These are phyloP conservation scores for Primulina eburnea DNA, from an alignment of 257 asterid species.

Conservation along the genomic window DNA sequence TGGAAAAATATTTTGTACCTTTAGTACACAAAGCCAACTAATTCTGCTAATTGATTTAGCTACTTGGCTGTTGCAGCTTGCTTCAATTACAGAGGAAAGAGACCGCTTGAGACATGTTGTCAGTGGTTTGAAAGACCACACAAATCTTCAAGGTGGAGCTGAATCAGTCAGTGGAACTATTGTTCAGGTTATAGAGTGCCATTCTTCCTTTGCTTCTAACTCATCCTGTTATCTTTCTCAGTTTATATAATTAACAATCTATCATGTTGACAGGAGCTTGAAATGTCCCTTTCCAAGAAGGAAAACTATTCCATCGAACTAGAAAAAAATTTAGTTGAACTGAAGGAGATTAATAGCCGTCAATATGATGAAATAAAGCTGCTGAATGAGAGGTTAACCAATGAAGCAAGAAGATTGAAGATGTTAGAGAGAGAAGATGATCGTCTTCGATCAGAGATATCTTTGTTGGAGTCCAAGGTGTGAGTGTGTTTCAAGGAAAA, in stretches of 20 bases:
- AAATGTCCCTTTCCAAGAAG: constrained; percentile 65
- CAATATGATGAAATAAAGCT: constrained; percentile 72
- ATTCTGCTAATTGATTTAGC: constrained; percentile 9
- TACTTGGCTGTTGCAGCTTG: constrained; percentile 50
- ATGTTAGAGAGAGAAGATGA: constrained; percentile 91
- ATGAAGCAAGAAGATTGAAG: constrained; percentile 80
- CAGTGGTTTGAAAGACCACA: constrained; percentile 51
- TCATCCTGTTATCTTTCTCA: constrained; percentile 14
- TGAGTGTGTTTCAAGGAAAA: constrained; percentile 24
- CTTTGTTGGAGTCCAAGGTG: constrained; percentile 98
- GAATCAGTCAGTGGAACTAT: constrained; percentile 47
- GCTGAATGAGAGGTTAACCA: constrained; percentile 67
- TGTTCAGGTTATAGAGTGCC: constrained; percentile 45
- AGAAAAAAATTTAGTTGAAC: constrained; percentile 60
- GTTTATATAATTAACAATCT: constrained; percentile 24
- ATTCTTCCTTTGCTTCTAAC: constrained; percentile 1
- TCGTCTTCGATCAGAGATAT: constrained; percentile 81
- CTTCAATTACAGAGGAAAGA: constrained; percentile 64
- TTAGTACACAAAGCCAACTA: constrained; percentile 1
- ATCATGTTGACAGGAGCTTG: constrained; percentile 67
- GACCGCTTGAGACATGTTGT: constrained; percentile 49
- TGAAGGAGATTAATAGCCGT: constrained; percentile 47
- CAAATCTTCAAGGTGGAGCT: constrained; percentile 48
- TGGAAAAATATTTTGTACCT: constrained; percentile 5
- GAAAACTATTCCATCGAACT: constrained; percentile 71